Percentiles rank a stretch among this genome's conserved stretches.
phyloP scores from a whole-genome alignment of 345 rosid species.

The Ricinus communis region DNA sequence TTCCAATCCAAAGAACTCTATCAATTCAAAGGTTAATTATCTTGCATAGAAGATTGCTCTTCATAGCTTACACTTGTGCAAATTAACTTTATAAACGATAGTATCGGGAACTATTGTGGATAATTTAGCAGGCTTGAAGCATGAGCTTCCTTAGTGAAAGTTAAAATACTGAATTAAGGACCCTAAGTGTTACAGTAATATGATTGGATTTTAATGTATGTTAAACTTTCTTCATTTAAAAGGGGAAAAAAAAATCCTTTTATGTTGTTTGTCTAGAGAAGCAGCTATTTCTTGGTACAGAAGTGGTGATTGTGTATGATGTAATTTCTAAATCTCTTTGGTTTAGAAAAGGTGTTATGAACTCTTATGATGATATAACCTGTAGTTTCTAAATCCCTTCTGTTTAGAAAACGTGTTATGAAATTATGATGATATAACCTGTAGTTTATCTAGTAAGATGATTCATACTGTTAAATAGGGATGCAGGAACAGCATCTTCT shows the following conservation, averaged over 20 bases:
- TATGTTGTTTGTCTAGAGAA: neutral
- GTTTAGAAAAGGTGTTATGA: neutral
- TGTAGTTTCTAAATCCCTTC: neutral
- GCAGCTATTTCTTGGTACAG: neutral
- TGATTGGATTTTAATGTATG: neutral
- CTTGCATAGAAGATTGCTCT: neutral
- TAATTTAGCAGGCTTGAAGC: no score
- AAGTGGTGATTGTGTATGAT: neutral
- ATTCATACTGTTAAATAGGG: no score
- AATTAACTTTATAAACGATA: neutral
- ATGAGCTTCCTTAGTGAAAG: no score
- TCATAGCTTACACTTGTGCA: neutral
- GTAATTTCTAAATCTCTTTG: neutral
- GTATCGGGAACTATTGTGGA: no score
- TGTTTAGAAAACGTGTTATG: neutral
- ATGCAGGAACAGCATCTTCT: no score
- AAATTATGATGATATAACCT: no score
- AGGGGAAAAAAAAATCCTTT: neutral
- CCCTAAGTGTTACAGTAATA: neutral
- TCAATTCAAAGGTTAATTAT: neutral
- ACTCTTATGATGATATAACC: no score
- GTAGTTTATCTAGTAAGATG: no score
- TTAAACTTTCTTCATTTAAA: neutral
- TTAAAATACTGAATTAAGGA: no score
- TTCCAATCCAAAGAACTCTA: neutral